Evolutionary conservation across 495 filamentous ascomycete species (phyloP), one percentile per base, ranked within the genome.

Genomic region (Podospora bellae-mahoneyi): DNA sequence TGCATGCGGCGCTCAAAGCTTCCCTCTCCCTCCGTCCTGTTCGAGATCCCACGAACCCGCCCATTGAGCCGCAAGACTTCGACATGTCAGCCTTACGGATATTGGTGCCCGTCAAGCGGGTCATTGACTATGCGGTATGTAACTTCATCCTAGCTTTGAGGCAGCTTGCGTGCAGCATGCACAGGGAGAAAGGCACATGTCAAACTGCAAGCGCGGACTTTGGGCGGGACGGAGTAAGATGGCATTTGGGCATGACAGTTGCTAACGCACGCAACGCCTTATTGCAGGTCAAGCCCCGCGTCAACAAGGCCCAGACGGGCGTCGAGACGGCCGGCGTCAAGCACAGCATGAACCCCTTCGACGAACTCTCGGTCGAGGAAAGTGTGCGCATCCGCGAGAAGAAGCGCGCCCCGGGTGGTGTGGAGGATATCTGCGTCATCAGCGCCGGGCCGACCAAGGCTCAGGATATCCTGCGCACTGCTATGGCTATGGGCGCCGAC

Each of bases 401-500:
- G 80, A 85, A 87, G 73, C 67, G 65, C 61, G 86, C 87, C 23
- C 81, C 85, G 56, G 70, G 79, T 68, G 78, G 78, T 72, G 93
- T 99, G 71, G 85, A 89, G 56, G 93, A 96, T 79, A 99, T 99
- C 77, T 87, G 95, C 76, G 92, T 91, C 69, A 86, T 97, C 78
- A 88, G 88, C 71, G 92, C 91, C 68, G 95, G 95, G 34, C 94
- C 94, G 7, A 76, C 91, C 28, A 98, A 98, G 84, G 84, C 91
- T 61, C 84, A 84, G 70, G 95, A 99, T 75, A 86, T 91, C 4
- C 87, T 99, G 30, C 92, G 95, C 64, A 99, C 93, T 4, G 95
- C 95, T 55, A 94, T 99, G 93, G 96, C 94, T 72, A 97, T 98
- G 93, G 95, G 95, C 75, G 95, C 95, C 7, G 95, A 99, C 84